Conservation (phyloP, 371 early-diverging fungal species). For the Mortierella sp. region DNA sequence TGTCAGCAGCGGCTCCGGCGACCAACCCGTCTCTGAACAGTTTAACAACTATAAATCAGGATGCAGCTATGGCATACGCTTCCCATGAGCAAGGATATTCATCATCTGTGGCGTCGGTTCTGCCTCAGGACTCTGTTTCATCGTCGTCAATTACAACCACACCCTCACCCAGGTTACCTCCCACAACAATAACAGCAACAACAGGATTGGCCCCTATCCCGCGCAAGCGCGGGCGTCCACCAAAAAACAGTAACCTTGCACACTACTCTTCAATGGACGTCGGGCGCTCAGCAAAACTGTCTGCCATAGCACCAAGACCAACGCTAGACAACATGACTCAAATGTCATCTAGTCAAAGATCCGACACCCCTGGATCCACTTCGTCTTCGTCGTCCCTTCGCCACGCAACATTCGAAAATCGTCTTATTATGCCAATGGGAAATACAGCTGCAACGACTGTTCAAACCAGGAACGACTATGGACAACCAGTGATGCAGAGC, state of each 20-base stretch:
- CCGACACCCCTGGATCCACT: background rate
- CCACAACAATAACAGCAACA: background rate
- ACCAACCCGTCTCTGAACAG: background rate
- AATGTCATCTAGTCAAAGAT: background rate
- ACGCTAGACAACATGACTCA: background rate
- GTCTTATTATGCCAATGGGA: background rate
- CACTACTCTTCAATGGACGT: background rate
- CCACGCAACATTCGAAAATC: background rate
- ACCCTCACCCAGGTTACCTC: background rate
- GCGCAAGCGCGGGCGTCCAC: slow-evolving; percentile 9
- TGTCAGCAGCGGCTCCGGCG: background rate
- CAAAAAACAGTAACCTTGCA: background rate
- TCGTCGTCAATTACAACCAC: background rate
- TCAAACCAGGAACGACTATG: background rate
- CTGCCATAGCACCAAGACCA: background rate
- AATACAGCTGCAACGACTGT: background rate
- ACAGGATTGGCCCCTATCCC: background rate
- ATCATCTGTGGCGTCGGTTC: background rate
- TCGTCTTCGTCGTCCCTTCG: background rate
- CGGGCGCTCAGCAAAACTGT: background rate
- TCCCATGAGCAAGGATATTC: background rate
- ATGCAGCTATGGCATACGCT: background rate
- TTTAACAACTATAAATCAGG: background rate
- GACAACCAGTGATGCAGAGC: background rate
- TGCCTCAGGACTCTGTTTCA: background rate